A percentile compares a stretch with the other conserved stretches of the same genome.
Conservation (phyloP, 352 stramenopile species). For the Aphanomyces invadans region DNA sequence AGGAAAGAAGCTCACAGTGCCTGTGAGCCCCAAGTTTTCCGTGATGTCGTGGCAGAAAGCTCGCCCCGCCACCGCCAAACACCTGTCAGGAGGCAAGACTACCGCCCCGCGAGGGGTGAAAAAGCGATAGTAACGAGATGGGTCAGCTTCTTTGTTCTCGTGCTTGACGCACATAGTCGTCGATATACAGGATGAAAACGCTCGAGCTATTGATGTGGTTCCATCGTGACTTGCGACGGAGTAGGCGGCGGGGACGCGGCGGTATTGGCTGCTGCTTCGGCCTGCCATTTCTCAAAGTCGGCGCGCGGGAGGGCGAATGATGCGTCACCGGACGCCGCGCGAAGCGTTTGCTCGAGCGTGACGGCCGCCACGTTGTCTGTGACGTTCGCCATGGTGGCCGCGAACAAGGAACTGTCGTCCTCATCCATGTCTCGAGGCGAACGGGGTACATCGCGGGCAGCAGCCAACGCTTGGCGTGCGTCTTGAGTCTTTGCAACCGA, state of each 20-base stretch:
- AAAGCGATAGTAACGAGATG: slow-evolving; percentile 6
- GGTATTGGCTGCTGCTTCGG: neutral
- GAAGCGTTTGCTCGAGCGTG: slow-evolving; percentile 55
- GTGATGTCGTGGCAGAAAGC: slow-evolving; percentile 81
- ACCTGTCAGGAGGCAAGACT: neutral
- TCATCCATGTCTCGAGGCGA: slow-evolving; percentile 13
- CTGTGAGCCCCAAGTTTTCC: slow-evolving; percentile 73
- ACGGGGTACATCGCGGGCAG: neutral
- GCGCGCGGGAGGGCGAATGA: slow-evolving; percentile 62
- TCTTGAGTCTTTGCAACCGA: slow-evolving; percentile 12
- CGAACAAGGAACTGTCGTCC: slow-evolving; percentile 36
- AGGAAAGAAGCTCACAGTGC: slow-evolving; percentile 57
- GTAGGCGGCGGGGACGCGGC: neutral
- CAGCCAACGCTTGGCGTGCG: slow-evolving; percentile 33
- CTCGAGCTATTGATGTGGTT: neutral
- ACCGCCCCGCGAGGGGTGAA: neutral
- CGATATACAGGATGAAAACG: too few species aligned
- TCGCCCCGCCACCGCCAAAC: neutral
- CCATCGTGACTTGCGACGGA: neutral
- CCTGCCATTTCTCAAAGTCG: slow-evolving; percentile 53
- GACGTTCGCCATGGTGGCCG: slow-evolving; percentile 66
- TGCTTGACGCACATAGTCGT: too few species aligned
- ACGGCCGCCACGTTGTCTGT: slow-evolving; percentile 48
- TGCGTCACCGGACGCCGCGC: slow-evolving; percentile 63
- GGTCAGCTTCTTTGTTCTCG: too few species aligned